These are phyloP conservation scores for Podila horticola DNA, from an alignment of 192 early-diverging fungal genomes.

Conservation along the genomic window DNA sequence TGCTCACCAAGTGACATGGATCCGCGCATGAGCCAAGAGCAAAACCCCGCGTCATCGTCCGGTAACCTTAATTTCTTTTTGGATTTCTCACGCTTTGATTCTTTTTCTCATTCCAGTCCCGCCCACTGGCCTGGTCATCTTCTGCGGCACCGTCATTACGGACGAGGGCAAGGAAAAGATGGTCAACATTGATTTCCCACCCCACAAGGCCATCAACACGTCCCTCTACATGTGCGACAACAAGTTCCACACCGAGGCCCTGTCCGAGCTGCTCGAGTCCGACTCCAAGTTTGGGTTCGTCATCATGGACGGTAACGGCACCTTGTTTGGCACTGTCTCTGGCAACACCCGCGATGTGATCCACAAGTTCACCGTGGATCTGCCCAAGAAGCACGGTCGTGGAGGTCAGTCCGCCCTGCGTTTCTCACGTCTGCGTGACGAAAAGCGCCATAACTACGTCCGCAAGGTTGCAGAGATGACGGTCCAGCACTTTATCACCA, in stretches of 20 bases:
- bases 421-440: constrained; percentile 98
- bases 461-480: constrained; percentile 98
- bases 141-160: constrained; percentile 96
- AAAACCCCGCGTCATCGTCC: not conserved
- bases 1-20: not conserved
- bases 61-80: not conserved
- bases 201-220: constrained; percentile 99
- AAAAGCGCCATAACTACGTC: constrained; percentile 99
- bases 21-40: not conserved
- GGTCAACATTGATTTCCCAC: constrained; percentile 98
- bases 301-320: constrained; percentile 98
- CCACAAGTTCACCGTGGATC: constrained; percentile 95
- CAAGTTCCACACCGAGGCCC: constrained; percentile 98
- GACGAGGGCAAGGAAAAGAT: constrained; percentile 99
- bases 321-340: constrained; percentile 93
- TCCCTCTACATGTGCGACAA: constrained; percentile 98
- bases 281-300: constrained; percentile 99
- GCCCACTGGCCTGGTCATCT: constrained; percentile 94
- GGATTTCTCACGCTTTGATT: not conserved
- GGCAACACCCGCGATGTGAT: constrained; percentile 95
- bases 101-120: constrained; percentile 66
- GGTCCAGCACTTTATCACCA: constrained; percentile 93
- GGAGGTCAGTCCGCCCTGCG: constrained; percentile 99
- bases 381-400: constrained; percentile 99
- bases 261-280: constrained; percentile 90